Evolutionary conservation across 331 rosid species (phyloP), one percentile per base, ranked within the genome.

Genomic region (Malus hybrid): DNA sequence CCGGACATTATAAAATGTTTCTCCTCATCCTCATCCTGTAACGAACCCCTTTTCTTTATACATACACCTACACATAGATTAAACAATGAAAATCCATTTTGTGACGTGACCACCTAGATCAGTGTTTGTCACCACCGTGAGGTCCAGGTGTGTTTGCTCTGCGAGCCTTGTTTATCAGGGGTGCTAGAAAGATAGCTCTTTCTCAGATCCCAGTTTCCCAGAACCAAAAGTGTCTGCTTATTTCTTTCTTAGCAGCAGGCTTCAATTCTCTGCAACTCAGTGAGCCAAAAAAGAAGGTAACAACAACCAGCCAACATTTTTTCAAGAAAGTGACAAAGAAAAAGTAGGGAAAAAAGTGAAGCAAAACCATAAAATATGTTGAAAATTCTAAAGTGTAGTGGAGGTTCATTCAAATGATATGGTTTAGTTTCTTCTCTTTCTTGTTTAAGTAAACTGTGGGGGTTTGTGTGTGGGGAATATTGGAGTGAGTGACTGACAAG

Each of bases 401-500:
- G 6, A 27, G 44, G 18, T 24, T 71, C 34, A 7, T 4, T 71
- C 5, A 33, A 50, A 4, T 15, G 44, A 36, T 50, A 18, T 11
- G 12, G 62, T 57, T 57, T 34, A 14, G 13, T 28, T 39, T 55
- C 2, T 75, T 65, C 16, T 50, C 18, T 4, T 16, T 16, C 31
- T 69, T 28, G 52, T 61, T 34, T 64, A 20, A 31, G 2, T 48
- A 22, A 12, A 20, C 0, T 3, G 19, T 24, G 55, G 50, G 9
- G 39, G 44, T 46, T 29, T 31, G 36, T 46, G 63, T 32, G 70
- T 46, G n/a, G 16, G 42, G 76, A 72, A 22, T 60, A 29, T 57
- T 72, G 4, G 71, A 60, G 85, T 16, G 48, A 69, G 82, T 69
- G 78, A 86, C 88, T 92, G 94, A 88, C 91, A 88, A 73, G 80